Evolutionary conservation across 169 alveolate species (phyloP).

Genomic region (Ichthyophthirius multifiliis): DNA sequence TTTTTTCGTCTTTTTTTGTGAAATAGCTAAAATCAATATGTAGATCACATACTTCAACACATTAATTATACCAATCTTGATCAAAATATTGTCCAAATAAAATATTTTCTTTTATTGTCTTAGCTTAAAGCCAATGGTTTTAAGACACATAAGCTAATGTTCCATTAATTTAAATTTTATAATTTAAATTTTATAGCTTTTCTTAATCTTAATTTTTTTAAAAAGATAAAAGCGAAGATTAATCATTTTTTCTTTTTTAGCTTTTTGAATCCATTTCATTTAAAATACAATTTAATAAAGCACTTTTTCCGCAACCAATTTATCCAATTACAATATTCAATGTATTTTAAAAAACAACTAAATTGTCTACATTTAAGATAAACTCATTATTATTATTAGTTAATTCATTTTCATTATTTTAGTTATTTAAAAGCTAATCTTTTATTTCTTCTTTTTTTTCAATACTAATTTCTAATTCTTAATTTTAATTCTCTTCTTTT

Average conservation of each 20-base stretch:
- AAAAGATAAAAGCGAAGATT: no score
- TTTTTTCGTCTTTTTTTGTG: not conserved
- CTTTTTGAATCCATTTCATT: conserved; percentile 37
- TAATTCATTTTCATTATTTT: no score
- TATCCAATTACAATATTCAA: no score
- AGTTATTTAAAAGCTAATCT: no score
- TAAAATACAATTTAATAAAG: conserved; percentile 54
- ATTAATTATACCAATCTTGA: not conserved
- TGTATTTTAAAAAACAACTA: no score
- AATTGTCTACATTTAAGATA: no score
- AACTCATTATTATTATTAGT: no score
- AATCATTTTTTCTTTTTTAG: not conserved
- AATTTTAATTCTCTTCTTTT: no score
- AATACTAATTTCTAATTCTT: no score
- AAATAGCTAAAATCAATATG: not conserved
- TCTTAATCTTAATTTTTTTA: conserved; percentile 10
- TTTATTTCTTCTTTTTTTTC: no score
- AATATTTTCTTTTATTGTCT: conserved; percentile 10
- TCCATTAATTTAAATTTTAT: not conserved
- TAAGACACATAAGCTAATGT: not conserved
- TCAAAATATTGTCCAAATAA: not conserved
- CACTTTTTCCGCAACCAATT: conserved; percentile 73
- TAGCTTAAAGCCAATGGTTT: not conserved
- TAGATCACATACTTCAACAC: not conserved
- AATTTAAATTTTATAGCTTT: not conserved